Evolutionary conservation across 2,329 filamentous ascomycete genomes (phyloP), one percentile per base, ranked within the genome.

Genomic region (Neoscytalidium dimidiatum): DNA sequence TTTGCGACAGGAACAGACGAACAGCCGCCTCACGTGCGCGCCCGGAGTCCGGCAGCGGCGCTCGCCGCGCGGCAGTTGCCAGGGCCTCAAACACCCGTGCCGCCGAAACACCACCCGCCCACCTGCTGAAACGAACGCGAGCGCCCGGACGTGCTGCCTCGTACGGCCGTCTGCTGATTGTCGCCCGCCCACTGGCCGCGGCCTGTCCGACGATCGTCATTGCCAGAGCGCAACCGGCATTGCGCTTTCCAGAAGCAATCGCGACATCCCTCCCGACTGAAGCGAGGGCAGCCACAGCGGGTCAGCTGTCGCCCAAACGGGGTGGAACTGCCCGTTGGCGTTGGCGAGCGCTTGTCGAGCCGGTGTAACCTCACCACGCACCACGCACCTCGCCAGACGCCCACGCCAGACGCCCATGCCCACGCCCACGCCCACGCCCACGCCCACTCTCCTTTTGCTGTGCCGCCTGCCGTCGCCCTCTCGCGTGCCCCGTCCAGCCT

Each of bases 41-140:
- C 51, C n/a, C 31, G 33, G 43, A 46, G 43, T 21, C 31, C 51
- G 51, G 51, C 51, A 38, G 51, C 52, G 52, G 52, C 52, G 52
- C 35, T 57, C 52, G 52, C 52, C 52, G 52, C 21, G 52, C 52
- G 52, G 52, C 52, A 57, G 35, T 57, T 57, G 52, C 52, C 52
- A 43, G 31, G 31, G 19, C 28, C 49, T 35, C 17, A 29, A 31
- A 53, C 49, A 53, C 49, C 28, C 49, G 51, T 26, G 49, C 49
- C 17, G 26, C 51, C 26, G 51, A 38, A 38, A 38, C 51, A 38
- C 21, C 21, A 13, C 11, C n/a, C 29, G 21, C 21, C 8, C 28
- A 14, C 13, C 31, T 41, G 52, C 21, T 41, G 52, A 38, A 23
- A 35, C 49, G 28, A 31, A 19, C 26, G 31, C 31, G 38, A 43